A percentile compares a stretch with the other conserved stretches of the same genome.
These are phyloP conservation scores for Psidium friedrichsthalianum DNA, from an alignment of 345 rosid species.

Conservation along the genomic window DNA sequence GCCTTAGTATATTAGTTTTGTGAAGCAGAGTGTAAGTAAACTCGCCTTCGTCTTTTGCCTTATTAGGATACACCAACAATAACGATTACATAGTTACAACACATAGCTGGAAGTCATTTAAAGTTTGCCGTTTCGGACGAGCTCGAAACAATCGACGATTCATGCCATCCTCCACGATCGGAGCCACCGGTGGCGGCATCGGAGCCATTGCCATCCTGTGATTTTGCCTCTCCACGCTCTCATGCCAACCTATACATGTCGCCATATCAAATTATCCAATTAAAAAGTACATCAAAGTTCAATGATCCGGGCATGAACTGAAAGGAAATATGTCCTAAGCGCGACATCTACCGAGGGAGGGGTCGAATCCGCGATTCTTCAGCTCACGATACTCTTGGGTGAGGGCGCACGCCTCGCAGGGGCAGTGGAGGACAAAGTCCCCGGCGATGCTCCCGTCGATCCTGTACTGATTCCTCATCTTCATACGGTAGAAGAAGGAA, in stretches of 20 bases:
- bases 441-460: slow-evolving; percentile 10
- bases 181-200: neutral
- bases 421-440: slow-evolving; percentile 28
- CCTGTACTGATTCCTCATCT: slow-evolving; percentile 23
- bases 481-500: slow-evolving; percentile 13
- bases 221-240: slow-evolving; percentile 17
- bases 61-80: neutral
- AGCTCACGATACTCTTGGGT: slow-evolving; percentile 43
- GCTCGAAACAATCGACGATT: neutral
- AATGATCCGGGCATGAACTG: neutral
- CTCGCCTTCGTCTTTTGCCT: neutral
- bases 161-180: slow-evolving; percentile 13
- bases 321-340: neutral
- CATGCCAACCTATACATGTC: slow-evolving; percentile 21
- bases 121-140: neutral
- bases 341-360: slow-evolving; percentile 10
- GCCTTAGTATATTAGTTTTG: neutral
- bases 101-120: neutral
- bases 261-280: neutral
- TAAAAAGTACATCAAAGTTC: too few relatives aligned
- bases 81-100: neutral
- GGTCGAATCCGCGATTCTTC: slow-evolving; percentile 18
- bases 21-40: neutral
- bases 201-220: slow-evolving; percentile 12
- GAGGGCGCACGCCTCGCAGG: slow-evolving; percentile 24